phyloP scores from a whole-genome alignment of 2,329 filamentous ascomycete species.

The Penicillium aurantiogriseum region DNA sequence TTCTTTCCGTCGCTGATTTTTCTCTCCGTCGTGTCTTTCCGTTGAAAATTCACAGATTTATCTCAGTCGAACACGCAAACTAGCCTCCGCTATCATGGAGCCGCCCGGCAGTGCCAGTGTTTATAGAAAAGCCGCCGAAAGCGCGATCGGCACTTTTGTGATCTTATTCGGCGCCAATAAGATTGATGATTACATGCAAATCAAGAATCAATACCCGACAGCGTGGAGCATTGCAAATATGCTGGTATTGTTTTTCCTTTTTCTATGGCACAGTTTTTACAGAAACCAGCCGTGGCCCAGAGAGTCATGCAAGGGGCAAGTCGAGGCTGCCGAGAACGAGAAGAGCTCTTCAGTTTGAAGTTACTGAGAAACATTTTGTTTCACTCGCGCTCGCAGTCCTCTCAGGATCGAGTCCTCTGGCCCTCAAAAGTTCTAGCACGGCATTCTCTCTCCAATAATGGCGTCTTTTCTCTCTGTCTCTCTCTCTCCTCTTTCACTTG shows the following conservation, averaged over 20 bases:
- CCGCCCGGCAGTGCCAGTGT: neutral
- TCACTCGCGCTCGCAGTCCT: neutral
- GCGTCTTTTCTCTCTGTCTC: neutral
- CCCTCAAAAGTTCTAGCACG: neutral
- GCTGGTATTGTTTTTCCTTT: neutral
- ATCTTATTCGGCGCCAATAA: neutral
- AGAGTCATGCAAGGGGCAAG: neutral
- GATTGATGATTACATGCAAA: neutral
- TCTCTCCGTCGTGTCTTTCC: neutral
- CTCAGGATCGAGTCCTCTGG: neutral
- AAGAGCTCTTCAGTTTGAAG: neutral
- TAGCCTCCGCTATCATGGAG: neutral
- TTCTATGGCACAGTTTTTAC: neutral
- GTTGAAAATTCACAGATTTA: neutral
- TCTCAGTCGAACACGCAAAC: neutral
- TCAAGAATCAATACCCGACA: neutral
- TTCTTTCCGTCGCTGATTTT: neutral
- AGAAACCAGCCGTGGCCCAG: neutral
- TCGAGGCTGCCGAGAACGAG: neutral
- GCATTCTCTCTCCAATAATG: neutral
- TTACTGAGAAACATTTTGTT: neutral
- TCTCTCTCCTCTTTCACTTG: neutral
- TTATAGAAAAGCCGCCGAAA: neutral
- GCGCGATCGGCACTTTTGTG: too few species aligned
- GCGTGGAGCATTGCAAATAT: neutral